Evolutionary conservation across 2,329 filamentous ascomycete species (phyloP).

Genomic region (Ceratocystis destructans): DNA sequence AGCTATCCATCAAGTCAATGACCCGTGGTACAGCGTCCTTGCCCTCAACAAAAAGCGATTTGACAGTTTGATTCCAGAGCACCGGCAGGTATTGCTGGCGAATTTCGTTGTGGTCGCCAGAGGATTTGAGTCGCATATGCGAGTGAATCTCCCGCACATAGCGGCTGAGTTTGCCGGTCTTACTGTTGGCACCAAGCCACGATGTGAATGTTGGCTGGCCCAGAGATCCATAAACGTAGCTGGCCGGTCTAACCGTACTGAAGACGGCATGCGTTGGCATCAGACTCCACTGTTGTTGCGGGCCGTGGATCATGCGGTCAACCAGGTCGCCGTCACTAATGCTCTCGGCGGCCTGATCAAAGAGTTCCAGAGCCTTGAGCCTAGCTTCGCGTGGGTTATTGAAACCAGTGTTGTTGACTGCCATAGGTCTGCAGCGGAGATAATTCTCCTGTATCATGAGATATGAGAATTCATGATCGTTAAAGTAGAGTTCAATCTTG

Average conservation of each 20-base stretch:
- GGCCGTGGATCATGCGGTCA: slow-evolving; percentile 95
- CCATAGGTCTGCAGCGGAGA: slow-evolving; percentile 63
- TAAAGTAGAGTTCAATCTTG: slow-evolving; percentile 98
- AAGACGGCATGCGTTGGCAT: slow-evolving; percentile 96
- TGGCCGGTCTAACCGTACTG: slow-evolving; percentile 83
- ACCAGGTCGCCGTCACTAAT: slow-evolving; percentile 96
- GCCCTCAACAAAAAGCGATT: slow-evolving; percentile 60
- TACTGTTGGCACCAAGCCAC: slow-evolving; percentile 95
- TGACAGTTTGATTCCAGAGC: slow-evolving; percentile 69
- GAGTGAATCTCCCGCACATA: slow-evolving; percentile 88
- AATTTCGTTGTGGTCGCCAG: slow-evolving; percentile 83
- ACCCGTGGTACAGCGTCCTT: slow-evolving; percentile 70
- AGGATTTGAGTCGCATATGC: slow-evolving; percentile 85
- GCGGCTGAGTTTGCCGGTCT: slow-evolving; percentile 60
- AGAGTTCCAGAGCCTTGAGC: slow-evolving; percentile 72
- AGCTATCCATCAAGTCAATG: slow-evolving; percentile 93
- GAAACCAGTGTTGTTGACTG: slow-evolving; percentile 42
- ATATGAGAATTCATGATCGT: slow-evolving; percentile 94
- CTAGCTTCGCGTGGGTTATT: slow-evolving; percentile 50
- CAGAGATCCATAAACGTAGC: slow-evolving; percentile 69
- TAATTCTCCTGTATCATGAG: slow-evolving; percentile 99
- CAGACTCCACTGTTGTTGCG: slow-evolving; percentile 93
- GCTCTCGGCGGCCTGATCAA: slow-evolving; percentile 79
- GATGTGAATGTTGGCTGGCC: slow-evolving; percentile 64
- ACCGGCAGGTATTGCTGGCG: slow-evolving; percentile 87